Percentiles rank a stretch among this genome's conserved stretches.
phyloP scores from a whole-genome alignment of 2,329 filamentous ascomycete genomes.

The Trichoderma simmonsii region DNA sequence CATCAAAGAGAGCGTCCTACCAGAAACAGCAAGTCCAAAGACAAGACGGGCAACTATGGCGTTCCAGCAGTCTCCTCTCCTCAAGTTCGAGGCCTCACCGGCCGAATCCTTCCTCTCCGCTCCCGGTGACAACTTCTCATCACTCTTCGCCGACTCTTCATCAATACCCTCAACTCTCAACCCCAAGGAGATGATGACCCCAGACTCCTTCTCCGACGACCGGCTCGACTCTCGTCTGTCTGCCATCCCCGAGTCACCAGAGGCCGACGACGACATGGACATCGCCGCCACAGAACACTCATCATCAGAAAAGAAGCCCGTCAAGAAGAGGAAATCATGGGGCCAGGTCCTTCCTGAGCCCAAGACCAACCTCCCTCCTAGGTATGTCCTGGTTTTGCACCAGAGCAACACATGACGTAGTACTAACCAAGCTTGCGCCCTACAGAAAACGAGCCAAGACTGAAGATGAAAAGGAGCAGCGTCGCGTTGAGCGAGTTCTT shows the following conservation, averaged over 20 bases:
- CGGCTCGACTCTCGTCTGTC: conserved; percentile 25
- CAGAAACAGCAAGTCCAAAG: neutral
- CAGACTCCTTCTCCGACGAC: conserved; percentile 39
- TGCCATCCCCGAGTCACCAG: conserved; percentile 25
- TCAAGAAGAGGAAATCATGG: conserved; percentile 98
- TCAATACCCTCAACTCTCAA: conserved; percentile 38
- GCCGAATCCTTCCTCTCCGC: conserved; percentile 53
- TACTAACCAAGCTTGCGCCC: conserved; percentile 24
- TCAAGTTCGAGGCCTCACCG: conserved; percentile 54
- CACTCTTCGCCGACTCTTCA: conserved; percentile 43
- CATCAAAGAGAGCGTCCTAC: neutral
- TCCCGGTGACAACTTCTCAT: conserved; percentile 47
- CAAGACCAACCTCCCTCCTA: conserved; percentile 91
- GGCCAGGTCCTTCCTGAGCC: conserved; percentile 94
- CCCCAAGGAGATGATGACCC: conserved; percentile 50
- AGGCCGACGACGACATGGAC: neutral
- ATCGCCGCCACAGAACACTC: conserved; percentile 14
- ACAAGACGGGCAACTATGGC: conserved; percentile 34
- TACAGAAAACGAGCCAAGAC: conserved; percentile 93
- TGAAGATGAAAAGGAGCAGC: conserved; percentile 97
- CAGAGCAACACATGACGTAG: neutral
- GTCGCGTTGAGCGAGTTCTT: conserved; percentile 93
- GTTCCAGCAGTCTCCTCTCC: conserved; percentile 40
- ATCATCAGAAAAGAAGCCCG: conserved; percentile 62
- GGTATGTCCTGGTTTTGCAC: conserved; percentile 49